phyloP scores from a whole-genome alignment of 345 rosid genomes.

The Schrenkiella parvula region DNA sequence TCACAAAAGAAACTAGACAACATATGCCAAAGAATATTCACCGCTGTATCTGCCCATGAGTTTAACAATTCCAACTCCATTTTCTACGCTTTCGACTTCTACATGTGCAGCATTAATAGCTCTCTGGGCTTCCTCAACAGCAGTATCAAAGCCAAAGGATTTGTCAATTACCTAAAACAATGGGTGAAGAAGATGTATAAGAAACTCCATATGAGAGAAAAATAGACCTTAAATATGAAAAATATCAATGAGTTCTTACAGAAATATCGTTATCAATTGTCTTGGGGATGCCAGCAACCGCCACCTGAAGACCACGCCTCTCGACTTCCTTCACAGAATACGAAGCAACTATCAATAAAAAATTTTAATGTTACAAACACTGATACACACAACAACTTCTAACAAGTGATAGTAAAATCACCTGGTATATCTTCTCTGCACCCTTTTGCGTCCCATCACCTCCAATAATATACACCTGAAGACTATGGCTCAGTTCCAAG shows the following conservation, averaged over 20 bases:
- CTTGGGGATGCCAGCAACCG: conserved; percentile 89
- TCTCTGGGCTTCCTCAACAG: conserved; percentile 97
- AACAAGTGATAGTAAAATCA: conserved; percentile 21
- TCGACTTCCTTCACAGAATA: conserved; percentile 69
- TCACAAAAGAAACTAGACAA: neutral
- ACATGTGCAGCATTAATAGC: conserved; percentile 97
- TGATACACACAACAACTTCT: neutral
- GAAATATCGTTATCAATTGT: conserved; percentile 89
- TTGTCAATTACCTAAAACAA: conserved; percentile 76
- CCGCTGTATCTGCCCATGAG: conserved; percentile 99
- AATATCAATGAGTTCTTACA: conserved; percentile 45
- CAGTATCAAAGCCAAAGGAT: conserved; percentile 96
- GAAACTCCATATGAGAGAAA: neutral
- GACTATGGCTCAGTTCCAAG: neutral
- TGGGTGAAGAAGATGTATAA: conserved; percentile 5
- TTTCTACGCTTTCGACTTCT: conserved; percentile 93
- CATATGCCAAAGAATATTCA: conserved; percentile 30
- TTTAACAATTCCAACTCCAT: conserved; percentile 94
- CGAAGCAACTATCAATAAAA: conserved; percentile 1
- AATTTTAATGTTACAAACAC: neutral
- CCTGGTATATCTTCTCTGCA: conserved; percentile 78
- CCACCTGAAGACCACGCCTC: conserved; percentile 80
- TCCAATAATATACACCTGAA: conserved; percentile 88
- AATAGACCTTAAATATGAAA: neutral
- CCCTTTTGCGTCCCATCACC: conserved; percentile 94